Evolutionary conservation across 441 rosid genomes (phyloP).

Genomic region (Sinapis alba): DNA sequence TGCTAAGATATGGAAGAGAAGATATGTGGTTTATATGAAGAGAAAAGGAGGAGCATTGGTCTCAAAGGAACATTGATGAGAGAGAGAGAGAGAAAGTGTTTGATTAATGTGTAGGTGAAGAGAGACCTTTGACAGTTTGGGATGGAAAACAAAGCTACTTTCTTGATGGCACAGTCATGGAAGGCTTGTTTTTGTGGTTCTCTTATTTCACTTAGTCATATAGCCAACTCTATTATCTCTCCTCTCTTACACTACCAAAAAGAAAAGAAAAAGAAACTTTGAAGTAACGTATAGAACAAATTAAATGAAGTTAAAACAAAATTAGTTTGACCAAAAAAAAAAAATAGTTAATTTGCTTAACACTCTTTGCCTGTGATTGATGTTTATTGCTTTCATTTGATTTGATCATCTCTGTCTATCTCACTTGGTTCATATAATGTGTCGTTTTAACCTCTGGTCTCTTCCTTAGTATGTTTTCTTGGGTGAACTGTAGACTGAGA

Average conservation of each 20-base stretch:
- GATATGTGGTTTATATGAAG: conserved; percentile 38
- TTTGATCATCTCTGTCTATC: conserved; percentile 34
- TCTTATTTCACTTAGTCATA: conserved; percentile 41
- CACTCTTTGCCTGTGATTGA: conserved; percentile 43
- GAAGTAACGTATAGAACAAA: conserved; percentile 13
- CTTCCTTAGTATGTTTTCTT: conserved; percentile 26
- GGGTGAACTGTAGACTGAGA: background rate
- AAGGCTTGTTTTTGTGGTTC: conserved; percentile 54
- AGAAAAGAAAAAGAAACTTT: background rate
- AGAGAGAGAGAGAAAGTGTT: conserved; percentile 32
- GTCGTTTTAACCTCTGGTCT: conserved; percentile 31
- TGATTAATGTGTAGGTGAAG: conserved; percentile 24
- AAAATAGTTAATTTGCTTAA: conserved; percentile 10
- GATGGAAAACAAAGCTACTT: conserved; percentile 61
- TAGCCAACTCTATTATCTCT: conserved; percentile 50
- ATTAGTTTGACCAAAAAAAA: background rate
- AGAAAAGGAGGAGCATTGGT: conserved; percentile 24
- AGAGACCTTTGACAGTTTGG: conserved; percentile 50
- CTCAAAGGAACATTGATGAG: conserved; percentile 38
- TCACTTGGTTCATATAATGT: conserved; percentile 13
- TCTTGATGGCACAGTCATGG: conserved; percentile 52
- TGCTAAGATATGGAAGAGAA: conserved; percentile 32
- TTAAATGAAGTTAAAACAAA: conserved; percentile 1
- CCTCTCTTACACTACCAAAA: conserved; percentile 6
- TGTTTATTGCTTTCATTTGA: conserved; percentile 41